Conservation (phyloP, 768 basidiomycete species). For the Pholiota conissans region DNA sequence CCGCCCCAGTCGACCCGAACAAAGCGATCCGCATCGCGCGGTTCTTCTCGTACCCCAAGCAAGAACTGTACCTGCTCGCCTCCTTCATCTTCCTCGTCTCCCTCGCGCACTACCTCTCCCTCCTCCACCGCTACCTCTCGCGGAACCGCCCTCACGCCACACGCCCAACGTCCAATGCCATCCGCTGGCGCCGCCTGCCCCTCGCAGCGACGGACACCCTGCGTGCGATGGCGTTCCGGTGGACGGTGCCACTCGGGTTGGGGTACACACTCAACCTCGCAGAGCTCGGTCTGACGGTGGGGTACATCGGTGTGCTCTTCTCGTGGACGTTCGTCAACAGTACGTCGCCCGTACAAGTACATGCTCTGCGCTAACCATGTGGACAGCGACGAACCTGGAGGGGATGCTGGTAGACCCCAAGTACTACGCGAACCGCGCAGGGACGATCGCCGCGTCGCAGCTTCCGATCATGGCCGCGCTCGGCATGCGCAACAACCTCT, state of each 20-base stretch:
- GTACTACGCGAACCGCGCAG: slow-evolving; percentile 43
- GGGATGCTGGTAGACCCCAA: slow-evolving; percentile 33
- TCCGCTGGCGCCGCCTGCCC: slow-evolving; percentile 30
- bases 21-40: slow-evolving; percentile 25
- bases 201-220: slow-evolving; percentile 32
- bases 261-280: slow-evolving; percentile 39
- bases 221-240: slow-evolving; percentile 37
- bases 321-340: slow-evolving; percentile 40
- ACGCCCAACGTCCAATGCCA: slow-evolving; percentile 1
- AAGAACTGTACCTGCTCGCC: slow-evolving; percentile 43
- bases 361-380: background rate
- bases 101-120: slow-evolving; percentile 31
- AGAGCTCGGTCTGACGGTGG: slow-evolving; percentile 36
- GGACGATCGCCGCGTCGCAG: slow-evolving; percentile 46
- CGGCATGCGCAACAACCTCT: slow-evolving; percentile 60
- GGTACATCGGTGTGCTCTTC: slow-evolving; percentile 37
- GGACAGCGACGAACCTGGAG: slow-evolving; percentile 30
- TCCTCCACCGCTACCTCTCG: slow-evolving; percentile 19
- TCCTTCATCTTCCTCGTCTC: slow-evolving; percentile 41
- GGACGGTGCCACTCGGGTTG: slow-evolving; percentile 32
- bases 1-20: slow-evolving; percentile 20
- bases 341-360: slow-evolving; percentile 12
- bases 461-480: slow-evolving; percentile 57
- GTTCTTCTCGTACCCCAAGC: slow-evolving; percentile 34
- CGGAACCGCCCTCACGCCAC: slow-evolving; percentile 4